phyloP scores from a whole-genome alignment of 163 green algal genomes.

The Chlamydomonas reinhardtii region DNA sequence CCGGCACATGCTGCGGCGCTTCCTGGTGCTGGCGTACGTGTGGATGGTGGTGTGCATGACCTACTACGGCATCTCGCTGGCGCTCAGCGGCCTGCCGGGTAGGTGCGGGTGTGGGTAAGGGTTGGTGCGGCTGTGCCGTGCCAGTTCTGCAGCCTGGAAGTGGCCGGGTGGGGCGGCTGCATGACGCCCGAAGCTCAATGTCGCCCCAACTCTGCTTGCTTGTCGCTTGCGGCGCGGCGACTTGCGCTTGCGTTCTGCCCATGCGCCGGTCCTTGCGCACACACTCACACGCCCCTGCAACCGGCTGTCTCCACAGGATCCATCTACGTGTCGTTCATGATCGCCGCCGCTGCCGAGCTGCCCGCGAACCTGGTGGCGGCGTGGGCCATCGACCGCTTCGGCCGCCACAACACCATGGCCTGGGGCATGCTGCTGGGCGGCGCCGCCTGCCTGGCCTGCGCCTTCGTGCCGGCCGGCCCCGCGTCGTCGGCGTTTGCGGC shows the following conservation, averaged over 20 bases:
- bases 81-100: slow-evolving; percentile 43
- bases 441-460: slow-evolving; percentile 55
- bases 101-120: not conserved
- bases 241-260: too few species aligned
- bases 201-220: too few species aligned
- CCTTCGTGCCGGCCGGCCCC: slow-evolving; percentile 40
- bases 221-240: too few species aligned
- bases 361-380: slow-evolving; percentile 58
- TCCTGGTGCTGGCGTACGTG: slow-evolving; percentile 61
- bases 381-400: slow-evolving; percentile 57
- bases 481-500: slow-evolving; percentile 47
- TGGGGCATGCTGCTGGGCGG: slow-evolving; percentile 60
- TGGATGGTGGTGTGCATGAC: slow-evolving; percentile 58
- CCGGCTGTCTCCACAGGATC: slow-evolving; percentile 12
- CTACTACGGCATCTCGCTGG: slow-evolving; percentile 61
- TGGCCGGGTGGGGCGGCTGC: too few species aligned
- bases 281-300: not conserved
- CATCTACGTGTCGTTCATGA: slow-evolving; percentile 57
- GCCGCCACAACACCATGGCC: slow-evolving; percentile 66
- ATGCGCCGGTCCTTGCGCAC: too few species aligned
- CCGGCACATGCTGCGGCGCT: slow-evolving; percentile 61
- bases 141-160: too few species aligned
- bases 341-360: slow-evolving; percentile 60
- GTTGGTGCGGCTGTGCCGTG: too few species aligned
- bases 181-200: too few species aligned